Conservation (phyloP, 129 eudicot genomes). For the Deinandra increscens region DNA sequence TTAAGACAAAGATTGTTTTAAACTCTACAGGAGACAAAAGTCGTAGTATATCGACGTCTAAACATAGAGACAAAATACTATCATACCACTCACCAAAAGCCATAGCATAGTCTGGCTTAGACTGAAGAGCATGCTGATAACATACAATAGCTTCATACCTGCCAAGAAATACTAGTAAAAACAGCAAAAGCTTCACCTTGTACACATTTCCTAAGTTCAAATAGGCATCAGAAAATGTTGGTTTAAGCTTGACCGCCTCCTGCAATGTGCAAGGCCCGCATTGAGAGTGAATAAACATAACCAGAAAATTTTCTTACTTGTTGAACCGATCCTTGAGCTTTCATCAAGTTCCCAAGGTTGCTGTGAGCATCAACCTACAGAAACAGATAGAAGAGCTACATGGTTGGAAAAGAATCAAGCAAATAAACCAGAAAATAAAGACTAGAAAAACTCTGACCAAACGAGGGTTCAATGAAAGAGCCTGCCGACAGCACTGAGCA, state of each 20-base stretch:
- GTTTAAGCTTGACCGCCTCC: conserved; percentile 96
- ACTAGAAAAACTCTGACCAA: conserved; percentile 45
- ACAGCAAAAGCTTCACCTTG: conserved; percentile 50
- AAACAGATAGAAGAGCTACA: not conserved
- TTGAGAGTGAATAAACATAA: conserved; percentile 21
- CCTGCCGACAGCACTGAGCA: conserved; percentile 96
- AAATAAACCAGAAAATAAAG: conserved; percentile 7
- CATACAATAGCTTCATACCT: conserved; percentile 74
- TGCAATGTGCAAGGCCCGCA: conserved; percentile 26
- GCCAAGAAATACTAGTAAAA: conserved; percentile 33
- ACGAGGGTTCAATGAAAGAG: conserved; percentile 90
- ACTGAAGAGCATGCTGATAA: conserved; percentile 86
- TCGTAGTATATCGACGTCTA: too few relatives aligned
- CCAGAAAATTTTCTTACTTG: conserved; percentile 50
- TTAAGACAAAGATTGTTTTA: too few relatives aligned
- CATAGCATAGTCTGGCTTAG: conserved; percentile 86
- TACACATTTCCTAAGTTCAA: conserved; percentile 85
- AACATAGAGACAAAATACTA: not conserved
- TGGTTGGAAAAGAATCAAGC: conserved; percentile 7
- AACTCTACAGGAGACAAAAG: too few relatives aligned
- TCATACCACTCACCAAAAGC: conserved; percentile 63
- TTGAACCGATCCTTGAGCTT: conserved; percentile 92
- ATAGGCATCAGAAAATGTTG: conserved; percentile 79
- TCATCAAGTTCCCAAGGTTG: conserved; percentile 96
- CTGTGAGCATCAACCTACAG: conserved; percentile 95